These are phyloP conservation scores for Fusarium papillatum DNA, from an alignment of 2,329 filamentous ascomycete species.

Conservation along the genomic window DNA sequence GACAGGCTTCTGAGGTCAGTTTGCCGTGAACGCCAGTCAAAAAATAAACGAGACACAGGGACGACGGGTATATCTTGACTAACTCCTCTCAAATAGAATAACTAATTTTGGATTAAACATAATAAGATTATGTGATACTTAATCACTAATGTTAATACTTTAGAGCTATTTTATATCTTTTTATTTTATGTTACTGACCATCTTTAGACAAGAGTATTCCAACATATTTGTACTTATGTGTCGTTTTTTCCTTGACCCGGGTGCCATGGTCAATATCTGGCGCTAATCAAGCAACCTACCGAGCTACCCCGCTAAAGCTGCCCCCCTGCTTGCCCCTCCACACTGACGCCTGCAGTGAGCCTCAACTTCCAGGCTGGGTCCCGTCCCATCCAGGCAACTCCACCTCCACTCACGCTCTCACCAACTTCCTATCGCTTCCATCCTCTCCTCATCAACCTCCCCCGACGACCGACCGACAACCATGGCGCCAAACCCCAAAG, in stretches of 20 bases:
- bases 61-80: fast-evolving
- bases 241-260: too few relatives aligned
- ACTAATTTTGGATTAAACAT: too few relatives aligned
- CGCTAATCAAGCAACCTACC: constrained; percentile 1
- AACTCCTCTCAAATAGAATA: too few relatives aligned
- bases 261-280: not conserved
- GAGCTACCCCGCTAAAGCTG: constrained; percentile 43
- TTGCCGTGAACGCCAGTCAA: too few relatives aligned
- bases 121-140: too few relatives aligned
- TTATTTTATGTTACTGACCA: too few relatives aligned
- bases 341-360: constrained; percentile 27
- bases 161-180: too few relatives aligned
- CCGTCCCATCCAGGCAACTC: constrained; percentile 5
- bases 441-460: not conserved
- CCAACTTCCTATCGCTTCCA: constrained; percentile 1
- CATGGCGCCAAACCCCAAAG: constrained; percentile 56
- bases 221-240: too few relatives aligned
- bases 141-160: too few relatives aligned
- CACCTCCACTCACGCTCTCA: constrained; percentile 18
- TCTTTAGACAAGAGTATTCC: too few relatives aligned
- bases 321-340: constrained; percentile 41
- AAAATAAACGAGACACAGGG: too few relatives aligned
- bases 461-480: constrained; percentile 13
- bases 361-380: constrained; percentile 32
- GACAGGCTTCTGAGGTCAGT: not conserved